Evolutionary conservation across 2,329 filamentous ascomycete species (phyloP).

Genomic region (Fusarium buharicum): DNA sequence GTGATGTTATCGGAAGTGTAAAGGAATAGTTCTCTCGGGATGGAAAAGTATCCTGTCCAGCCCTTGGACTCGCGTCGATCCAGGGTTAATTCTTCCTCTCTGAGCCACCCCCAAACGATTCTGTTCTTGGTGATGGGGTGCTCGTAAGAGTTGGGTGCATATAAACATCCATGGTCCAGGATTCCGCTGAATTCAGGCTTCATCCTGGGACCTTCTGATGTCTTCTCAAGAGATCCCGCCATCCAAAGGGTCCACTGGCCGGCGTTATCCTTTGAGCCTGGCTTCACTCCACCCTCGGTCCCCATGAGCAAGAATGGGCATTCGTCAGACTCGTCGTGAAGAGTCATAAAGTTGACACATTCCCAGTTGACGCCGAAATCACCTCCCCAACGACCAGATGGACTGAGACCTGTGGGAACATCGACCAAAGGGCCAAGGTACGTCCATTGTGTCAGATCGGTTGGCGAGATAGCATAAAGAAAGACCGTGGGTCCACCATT

Average conservation of each 20-base stretch:
- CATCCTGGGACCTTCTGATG: conserved; percentile 35
- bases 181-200: conserved; percentile 55
- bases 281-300: conserved; percentile 53
- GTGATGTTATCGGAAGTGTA: conserved; percentile 51
- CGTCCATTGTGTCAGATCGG: conserved; percentile 56
- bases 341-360: conserved; percentile 58
- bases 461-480: conserved; percentile 55
- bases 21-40: conserved; percentile 58
- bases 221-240: conserved; percentile 47
- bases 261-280: conserved; percentile 29
- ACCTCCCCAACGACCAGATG: conserved; percentile 57
- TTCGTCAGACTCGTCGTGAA: conserved; percentile 47
- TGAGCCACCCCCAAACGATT: conserved; percentile 62
- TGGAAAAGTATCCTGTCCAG: conserved; percentile 61
- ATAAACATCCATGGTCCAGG: conserved; percentile 60
- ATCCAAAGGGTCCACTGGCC: conserved; percentile 54
- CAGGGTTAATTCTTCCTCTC: conserved; percentile 60
- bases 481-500: conserved; percentile 57
- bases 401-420: conserved; percentile 52
- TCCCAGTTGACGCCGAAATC: conserved; percentile 65
- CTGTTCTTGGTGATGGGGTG: conserved; percentile 55
- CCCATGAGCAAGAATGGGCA: conserved; percentile 58
- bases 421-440: conserved; percentile 57
- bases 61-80: conserved; percentile 55
- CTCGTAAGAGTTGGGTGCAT: conserved; percentile 61